Conservation (phyloP, 2,329 filamentous ascomycete species). For the Zymoseptoria pseudotritici region DNA sequence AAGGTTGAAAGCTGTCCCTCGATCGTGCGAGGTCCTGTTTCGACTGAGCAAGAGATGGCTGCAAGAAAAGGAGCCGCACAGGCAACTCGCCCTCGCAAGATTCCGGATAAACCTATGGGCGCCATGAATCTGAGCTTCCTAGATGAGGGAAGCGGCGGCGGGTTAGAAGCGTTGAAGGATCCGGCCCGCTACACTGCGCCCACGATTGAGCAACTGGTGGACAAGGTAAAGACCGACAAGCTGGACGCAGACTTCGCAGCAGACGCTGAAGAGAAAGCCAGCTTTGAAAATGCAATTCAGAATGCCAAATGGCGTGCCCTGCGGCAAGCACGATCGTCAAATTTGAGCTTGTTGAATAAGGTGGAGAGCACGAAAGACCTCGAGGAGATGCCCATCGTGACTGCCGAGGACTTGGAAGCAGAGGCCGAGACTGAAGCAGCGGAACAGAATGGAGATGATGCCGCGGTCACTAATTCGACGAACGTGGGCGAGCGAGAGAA, state of each 20-base stretch:
- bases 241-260: slow-evolving; percentile 80
- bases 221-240: slow-evolving; percentile 68
- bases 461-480: neutral
- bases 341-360: slow-evolving; percentile 73
- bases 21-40: slow-evolving; percentile 69
- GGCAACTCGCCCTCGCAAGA: slow-evolving; percentile 61
- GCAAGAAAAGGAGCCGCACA: slow-evolving; percentile 60
- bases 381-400: slow-evolving; percentile 29
- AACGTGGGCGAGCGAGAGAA: neutral
- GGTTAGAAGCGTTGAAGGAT: slow-evolving; percentile 64
- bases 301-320: slow-evolving; percentile 89
- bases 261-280: slow-evolving; percentile 52
- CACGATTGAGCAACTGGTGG: slow-evolving; percentile 60
- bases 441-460: slow-evolving; percentile 13
- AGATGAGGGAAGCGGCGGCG: slow-evolving; percentile 55
- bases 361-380: slow-evolving; percentile 74
- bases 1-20: slow-evolving; percentile 89
- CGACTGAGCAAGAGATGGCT: slow-evolving; percentile 59
- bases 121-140: slow-evolving; percentile 74
- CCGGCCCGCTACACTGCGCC: slow-evolving; percentile 58
- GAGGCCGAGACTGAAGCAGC: slow-evolving; percentile 6
- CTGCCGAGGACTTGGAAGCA: slow-evolving; percentile 1
- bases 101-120: slow-evolving; percentile 62
- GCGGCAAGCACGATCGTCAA: slow-evolving; percentile 66
- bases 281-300: slow-evolving; percentile 62